These are phyloP conservation scores for Trifolium repens DNA, from an alignment of 306 rosid species.

Conservation along the genomic window DNA sequence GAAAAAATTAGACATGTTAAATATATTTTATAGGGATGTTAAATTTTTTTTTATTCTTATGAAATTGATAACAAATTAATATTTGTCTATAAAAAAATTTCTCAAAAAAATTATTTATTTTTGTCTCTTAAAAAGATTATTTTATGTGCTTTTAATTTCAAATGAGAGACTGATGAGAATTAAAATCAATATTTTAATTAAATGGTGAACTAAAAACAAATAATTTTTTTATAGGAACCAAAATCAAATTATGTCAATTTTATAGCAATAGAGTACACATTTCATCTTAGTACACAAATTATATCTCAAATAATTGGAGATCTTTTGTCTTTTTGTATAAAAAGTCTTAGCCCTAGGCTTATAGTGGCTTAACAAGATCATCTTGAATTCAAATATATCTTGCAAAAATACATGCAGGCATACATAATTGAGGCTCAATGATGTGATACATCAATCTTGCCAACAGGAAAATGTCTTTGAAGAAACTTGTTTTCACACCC, in stretches of 20 bases:
- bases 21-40: too few species aligned
- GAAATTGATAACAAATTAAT: neutral
- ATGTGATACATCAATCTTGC: constrained; percentile 48
- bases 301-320: constrained; percentile 20
- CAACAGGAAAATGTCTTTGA: constrained; percentile 35
- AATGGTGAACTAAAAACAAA: neutral
- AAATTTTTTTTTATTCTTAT: neutral
- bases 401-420: constrained; percentile 47
- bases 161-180: neutral
- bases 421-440: constrained; percentile 50
- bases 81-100: neutral
- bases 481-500: constrained; percentile 18
- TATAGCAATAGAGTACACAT: neutral
- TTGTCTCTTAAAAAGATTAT: too few species aligned
- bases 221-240: neutral
- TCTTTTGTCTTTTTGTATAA: constrained; percentile 12
- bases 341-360: constrained; percentile 15
- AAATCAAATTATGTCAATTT: neutral
- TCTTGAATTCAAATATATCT: constrained; percentile 22
- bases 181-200: neutral
- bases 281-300: neutral
- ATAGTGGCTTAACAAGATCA: constrained; percentile 25
- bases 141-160: neutral
- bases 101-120: too few species aligned
- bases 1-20: too few species aligned